A percentile compares a stretch with the other conserved stretches of the same genome.
phyloP scores from a whole-genome alignment of 345 rosid genomes.

The Gossypium longicalyx region DNA sequence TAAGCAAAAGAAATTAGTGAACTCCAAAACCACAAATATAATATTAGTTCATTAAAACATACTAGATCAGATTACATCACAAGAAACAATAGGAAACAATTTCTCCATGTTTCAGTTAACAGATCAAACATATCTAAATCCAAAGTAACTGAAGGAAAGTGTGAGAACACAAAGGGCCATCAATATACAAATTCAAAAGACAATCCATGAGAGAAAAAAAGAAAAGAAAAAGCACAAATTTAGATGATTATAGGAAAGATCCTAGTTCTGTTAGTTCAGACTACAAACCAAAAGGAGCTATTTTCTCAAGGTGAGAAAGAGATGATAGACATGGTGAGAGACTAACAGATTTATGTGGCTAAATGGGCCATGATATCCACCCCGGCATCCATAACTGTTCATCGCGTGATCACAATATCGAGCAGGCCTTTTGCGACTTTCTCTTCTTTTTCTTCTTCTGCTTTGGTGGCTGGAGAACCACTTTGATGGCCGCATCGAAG shows the following conservation, averaged over 20 bases:
- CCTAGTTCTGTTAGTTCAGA: conserved; percentile 39
- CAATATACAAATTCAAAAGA: conserved; percentile 37
- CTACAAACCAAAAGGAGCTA: conserved; percentile 31
- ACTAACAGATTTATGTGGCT: conserved; percentile 16
- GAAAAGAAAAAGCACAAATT: neutral
- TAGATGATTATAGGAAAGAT: conserved; percentile 25
- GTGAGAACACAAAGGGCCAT: conserved; percentile 16
- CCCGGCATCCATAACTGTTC: neutral
- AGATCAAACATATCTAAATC: conserved; percentile 17
- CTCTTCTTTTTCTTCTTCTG: conserved; percentile 69
- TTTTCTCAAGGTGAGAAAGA: conserved; percentile 21
- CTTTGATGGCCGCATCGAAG: conserved; percentile 82
- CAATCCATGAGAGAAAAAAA: conserved; percentile 19
- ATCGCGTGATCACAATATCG: conserved; percentile 44
- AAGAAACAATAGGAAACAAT: conserved; percentile 19
- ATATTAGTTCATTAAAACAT: conserved; percentile 7
- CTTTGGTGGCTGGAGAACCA: conserved; percentile 88
- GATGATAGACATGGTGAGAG: conserved; percentile 15
- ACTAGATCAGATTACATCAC: conserved; percentile 18
- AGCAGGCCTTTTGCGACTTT: conserved; percentile 62
- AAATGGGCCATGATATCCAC: conserved; percentile 18
- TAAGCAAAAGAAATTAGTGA: neutral
- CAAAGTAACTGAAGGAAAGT: conserved; percentile 12
- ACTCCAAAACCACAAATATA: conserved; percentile 10
- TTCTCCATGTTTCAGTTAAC: conserved; percentile 19